Evolutionary conservation across 805 yeast genomes (phyloP), one percentile per base, ranked within the genome.

Genomic region (Cyberlindnera maritima): DNA sequence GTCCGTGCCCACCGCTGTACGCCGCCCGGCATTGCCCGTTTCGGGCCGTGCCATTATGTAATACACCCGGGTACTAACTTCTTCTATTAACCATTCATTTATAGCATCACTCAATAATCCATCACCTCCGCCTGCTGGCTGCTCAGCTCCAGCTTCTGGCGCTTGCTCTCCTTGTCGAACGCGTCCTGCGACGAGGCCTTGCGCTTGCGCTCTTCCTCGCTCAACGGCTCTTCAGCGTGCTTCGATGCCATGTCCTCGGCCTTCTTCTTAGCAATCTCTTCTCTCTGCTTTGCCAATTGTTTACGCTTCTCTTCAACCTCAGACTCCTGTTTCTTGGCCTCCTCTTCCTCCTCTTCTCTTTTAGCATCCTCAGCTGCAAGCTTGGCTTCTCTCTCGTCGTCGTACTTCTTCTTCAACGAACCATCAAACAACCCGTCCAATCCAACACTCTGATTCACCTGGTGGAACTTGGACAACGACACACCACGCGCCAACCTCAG

Each of bases 401-500:
- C 52, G 4, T 54, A 49, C n/a, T 39, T 41, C 10, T 51, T 43
- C 25, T 59, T 58, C 32, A 62, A 35, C 1, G 52, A 20, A 1
- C 52, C 45, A 46, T 69, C 63, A 49, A 67, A 72, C n/a, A 74
- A 50, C 2, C 77, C 77, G 4, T 58, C 58, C 11, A 70, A 46
- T 12, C 77, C 77, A 8, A 58, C 54, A 0, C 50, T 47, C 36
- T 64, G 71, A 44, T 65, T 63, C 13, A 69, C 69, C 13, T 64
- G 61, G 23, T 55, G 61, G 37, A 75, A 69, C 21, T 69, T 62
- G 43, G 65, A 64, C 54, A 77, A 51, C 29, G 61, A 55, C 8
- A 62, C 61, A 5, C 62, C 61, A 49, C 79, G 59, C 3, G 75
- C 63, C 4, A 68, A 57, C 44, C 80, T 66, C 36, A 75, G 51